Evolutionary conservation across 2,329 filamentous ascomycete genomes (phyloP).

Genomic region (Drechslerella coelobrocha): DNA sequence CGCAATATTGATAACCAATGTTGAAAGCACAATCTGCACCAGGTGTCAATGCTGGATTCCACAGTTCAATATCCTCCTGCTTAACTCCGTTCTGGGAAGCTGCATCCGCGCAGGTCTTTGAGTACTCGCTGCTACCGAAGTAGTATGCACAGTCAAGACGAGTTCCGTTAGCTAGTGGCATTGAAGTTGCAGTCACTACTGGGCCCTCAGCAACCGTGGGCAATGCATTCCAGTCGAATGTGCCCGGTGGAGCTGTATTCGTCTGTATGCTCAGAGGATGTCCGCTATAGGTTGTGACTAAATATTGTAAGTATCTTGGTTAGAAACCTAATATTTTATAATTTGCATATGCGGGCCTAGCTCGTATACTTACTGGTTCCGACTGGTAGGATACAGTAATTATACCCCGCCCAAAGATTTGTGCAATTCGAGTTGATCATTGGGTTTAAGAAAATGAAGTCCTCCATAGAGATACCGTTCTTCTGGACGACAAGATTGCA

Average conservation of each 20-base stretch:
- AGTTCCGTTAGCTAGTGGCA: conserved; percentile 53
- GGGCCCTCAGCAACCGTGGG: conserved; percentile 19
- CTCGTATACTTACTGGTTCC: conserved; percentile 54
- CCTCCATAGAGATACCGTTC: conserved; percentile 50
- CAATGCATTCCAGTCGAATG: conserved; percentile 31
- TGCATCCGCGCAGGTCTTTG: conserved; percentile 44
- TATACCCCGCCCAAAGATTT: conserved; percentile 51
- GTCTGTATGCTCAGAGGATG: conserved; percentile 38
- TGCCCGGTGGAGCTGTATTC: conserved; percentile 26
- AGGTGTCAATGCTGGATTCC: conserved; percentile 27
- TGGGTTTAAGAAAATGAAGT: conserved; percentile 37
- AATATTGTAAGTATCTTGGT: not conserved
- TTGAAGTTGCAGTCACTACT: conserved; percentile 24
- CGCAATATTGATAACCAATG: conserved; percentile 38
- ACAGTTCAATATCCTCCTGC: conserved; percentile 28
- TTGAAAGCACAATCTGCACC: conserved; percentile 22
- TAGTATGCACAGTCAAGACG: conserved; percentile 54
- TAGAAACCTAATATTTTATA: conserved; percentile 5
- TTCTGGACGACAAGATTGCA: conserved; percentile 56
- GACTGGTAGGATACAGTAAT: conserved; percentile 57
- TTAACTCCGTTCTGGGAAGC: conserved; percentile 30
- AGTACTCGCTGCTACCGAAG: conserved; percentile 51
- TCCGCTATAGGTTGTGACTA: conserved; percentile 50
- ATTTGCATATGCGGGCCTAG: conserved; percentile 16
- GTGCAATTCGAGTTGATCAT: conserved; percentile 40